Evolutionary conservation across 2,329 filamentous ascomycete genomes (phyloP).

Genomic region (Paraphoma chrysanthemicola): DNA sequence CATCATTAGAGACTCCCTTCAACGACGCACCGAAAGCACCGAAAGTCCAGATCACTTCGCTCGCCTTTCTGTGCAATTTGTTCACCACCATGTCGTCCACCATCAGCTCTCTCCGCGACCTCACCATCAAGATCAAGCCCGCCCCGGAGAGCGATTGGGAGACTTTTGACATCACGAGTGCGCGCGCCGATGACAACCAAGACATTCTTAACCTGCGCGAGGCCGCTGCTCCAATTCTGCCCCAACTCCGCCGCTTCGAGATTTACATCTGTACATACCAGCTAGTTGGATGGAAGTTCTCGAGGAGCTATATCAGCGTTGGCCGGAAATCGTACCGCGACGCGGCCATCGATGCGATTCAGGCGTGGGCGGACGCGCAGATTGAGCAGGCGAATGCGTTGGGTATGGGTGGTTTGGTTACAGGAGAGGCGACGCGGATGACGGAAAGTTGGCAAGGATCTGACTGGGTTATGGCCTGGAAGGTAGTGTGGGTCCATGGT

Average conservation of each 20-base stretch:
- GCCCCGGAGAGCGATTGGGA: neutral
- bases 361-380: too few relatives aligned
- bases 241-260: too few relatives aligned
- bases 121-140: neutral
- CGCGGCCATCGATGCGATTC: too few relatives aligned
- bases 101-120: neutral
- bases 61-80: neutral
- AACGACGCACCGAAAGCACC: neutral
- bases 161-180: neutral
- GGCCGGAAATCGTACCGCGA: too few relatives aligned
- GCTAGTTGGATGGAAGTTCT: too few relatives aligned
- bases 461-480: neutral
- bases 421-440: neutral
- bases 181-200: neutral
- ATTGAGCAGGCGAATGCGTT: too few relatives aligned
- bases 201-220: too few relatives aligned
- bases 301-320: too few relatives aligned
- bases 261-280: too few relatives aligned
- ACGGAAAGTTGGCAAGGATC: neutral
- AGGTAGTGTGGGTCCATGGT: neutral
- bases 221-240: too few relatives aligned
- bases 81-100: neutral
- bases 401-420: neutral
- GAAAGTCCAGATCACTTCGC: neutral
- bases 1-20: too few relatives aligned